phyloP scores from a whole-genome alignment of 306 rosid genomes.

The Dalbergia cochinchinensis region DNA sequence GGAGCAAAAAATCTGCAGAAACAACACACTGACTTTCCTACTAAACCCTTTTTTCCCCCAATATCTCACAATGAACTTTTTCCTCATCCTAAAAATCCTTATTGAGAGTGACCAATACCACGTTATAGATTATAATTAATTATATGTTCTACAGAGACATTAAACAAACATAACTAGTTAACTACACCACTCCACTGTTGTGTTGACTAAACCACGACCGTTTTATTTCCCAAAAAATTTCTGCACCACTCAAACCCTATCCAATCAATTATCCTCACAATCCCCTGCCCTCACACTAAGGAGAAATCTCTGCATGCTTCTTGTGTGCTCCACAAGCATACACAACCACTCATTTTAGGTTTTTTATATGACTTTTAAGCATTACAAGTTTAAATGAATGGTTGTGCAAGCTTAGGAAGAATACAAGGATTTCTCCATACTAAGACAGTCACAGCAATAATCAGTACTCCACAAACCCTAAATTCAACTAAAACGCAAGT shows the following conservation, averaged over 20 bases:
- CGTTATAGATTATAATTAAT: not conserved
- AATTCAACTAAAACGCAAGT: slow-evolving; percentile 23
- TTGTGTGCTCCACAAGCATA: too few species aligned
- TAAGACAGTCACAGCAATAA: not conserved
- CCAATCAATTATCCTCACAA: not conserved
- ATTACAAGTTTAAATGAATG: too few species aligned
- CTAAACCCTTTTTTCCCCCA: not conserved
- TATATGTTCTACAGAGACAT: not conserved
- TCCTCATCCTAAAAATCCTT: slow-evolving; percentile 5
- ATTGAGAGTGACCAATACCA: not conserved
- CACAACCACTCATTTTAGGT: too few species aligned
- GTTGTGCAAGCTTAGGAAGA: too few species aligned
- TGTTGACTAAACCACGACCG: not conserved
- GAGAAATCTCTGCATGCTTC: not conserved
- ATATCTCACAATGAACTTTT: not conserved
- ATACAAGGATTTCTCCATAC: too few species aligned
- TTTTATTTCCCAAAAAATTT: not conserved
- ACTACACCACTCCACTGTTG: slow-evolving; percentile 9
- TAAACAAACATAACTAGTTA: not conserved
- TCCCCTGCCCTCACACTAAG: not conserved
- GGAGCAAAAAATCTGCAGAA: not conserved
- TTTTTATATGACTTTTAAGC: too few species aligned
- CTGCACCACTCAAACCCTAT: slow-evolving; percentile 12
- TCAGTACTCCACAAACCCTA: slow-evolving; percentile 28
- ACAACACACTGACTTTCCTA: slow-evolving; percentile 1